A percentile compares a stretch with the other conserved stretches of the same genome.
Conservation (phyloP, 768 basidiomycete species). For the Suillus spraguei region DNA sequence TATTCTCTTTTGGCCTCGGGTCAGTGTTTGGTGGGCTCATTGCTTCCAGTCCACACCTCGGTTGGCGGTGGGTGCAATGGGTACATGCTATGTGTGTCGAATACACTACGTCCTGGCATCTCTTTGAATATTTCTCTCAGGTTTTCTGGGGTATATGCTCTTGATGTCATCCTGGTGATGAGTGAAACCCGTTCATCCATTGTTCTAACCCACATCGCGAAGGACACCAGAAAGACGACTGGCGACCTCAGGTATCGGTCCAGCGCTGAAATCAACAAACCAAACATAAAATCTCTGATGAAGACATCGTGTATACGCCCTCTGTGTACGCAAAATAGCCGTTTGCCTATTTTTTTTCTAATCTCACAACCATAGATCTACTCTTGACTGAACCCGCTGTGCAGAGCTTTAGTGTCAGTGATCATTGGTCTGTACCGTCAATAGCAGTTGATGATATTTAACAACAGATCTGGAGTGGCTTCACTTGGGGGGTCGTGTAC, state of each 20-base stretch:
- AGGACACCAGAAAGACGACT: conserved; percentile 60
- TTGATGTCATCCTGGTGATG: conserved; percentile 55
- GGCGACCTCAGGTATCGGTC: conserved; percentile 64
- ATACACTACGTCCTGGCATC: not conserved
- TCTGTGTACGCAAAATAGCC: conserved; percentile 49
- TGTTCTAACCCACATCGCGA: conserved; percentile 63
- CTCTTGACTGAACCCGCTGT: conserved; percentile 60
- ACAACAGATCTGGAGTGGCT: conserved; percentile 59
- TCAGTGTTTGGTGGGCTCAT: conserved; percentile 64
- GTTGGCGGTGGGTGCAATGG: conserved; percentile 85
- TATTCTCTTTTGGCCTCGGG: conserved; percentile 62
- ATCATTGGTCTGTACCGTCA: not conserved
- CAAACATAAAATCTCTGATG: conserved; percentile 55
- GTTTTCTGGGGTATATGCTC: conserved; percentile 47
- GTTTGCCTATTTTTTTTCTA: not conserved
- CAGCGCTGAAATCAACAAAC: conserved; percentile 60
- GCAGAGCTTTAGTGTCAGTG: conserved; percentile 62
- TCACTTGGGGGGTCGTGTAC: conserved; percentile 75
- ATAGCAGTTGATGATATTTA: not conserved
- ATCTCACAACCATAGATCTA: conserved; percentile 9
- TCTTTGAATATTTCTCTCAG: conserved; percentile 34
- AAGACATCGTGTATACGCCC: conserved; percentile 69
- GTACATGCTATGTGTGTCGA: conserved; percentile 56
- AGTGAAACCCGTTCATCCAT: conserved; percentile 72
- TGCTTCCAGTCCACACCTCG: conserved; percentile 52